Conservation (phyloP, 2,329 filamentous ascomycete species). For the Coniella vitis region DNA sequence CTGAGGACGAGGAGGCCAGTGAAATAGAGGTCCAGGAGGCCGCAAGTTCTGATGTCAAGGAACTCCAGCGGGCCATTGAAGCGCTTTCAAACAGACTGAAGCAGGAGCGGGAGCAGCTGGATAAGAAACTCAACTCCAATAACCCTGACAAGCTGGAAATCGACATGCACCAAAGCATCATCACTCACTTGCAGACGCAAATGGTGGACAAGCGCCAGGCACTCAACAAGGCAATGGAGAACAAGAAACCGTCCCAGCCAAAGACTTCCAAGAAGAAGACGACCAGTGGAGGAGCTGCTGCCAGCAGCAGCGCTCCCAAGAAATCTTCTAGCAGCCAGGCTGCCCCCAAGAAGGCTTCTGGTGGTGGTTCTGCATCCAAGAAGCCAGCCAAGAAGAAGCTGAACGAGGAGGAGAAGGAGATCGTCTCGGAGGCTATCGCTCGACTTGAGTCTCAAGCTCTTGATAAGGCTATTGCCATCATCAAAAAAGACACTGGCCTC, state of each 20-base stretch:
- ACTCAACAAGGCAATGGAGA: slow-evolving; percentile 50
- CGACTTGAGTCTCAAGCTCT: slow-evolving; percentile 74
- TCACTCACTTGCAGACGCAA: slow-evolving; percentile 61
- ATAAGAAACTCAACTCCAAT: slow-evolving; percentile 42
- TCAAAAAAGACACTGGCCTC: slow-evolving; percentile 76
- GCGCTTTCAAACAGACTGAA: slow-evolving; percentile 44
- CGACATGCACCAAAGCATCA: slow-evolving; percentile 52
- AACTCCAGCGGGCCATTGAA: slow-evolving; percentile 42
- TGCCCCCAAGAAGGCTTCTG: slow-evolving; percentile 29
- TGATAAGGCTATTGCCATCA: slow-evolving; percentile 76
- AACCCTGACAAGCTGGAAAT: slow-evolving; percentile 46
- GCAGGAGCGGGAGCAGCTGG: slow-evolving; percentile 54
- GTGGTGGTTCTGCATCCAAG: slow-evolving; percentile 19
- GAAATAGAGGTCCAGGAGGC: slow-evolving; percentile 51
- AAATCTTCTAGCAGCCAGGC: slow-evolving; percentile 32
- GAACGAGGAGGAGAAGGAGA: slow-evolving; percentile 78
- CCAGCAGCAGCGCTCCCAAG: slow-evolving; percentile 27
- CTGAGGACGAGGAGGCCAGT: slow-evolving; percentile 65
- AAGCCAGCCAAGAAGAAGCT: slow-evolving; percentile 51
- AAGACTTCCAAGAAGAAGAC: slow-evolving; percentile 50
- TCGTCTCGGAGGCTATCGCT: slow-evolving; percentile 80
- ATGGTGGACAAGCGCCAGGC: slow-evolving; percentile 67
- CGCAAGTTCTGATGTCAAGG: slow-evolving; percentile 25
- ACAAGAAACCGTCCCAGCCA: slow-evolving; percentile 48
- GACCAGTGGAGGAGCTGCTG: slow-evolving; percentile 14